A percentile compares a stretch with the other conserved stretches of the same genome.
These are phyloP conservation scores for Testicularia cyperi DNA, from an alignment of 1,284 basidiomycete species.

Conservation along the genomic window DNA sequence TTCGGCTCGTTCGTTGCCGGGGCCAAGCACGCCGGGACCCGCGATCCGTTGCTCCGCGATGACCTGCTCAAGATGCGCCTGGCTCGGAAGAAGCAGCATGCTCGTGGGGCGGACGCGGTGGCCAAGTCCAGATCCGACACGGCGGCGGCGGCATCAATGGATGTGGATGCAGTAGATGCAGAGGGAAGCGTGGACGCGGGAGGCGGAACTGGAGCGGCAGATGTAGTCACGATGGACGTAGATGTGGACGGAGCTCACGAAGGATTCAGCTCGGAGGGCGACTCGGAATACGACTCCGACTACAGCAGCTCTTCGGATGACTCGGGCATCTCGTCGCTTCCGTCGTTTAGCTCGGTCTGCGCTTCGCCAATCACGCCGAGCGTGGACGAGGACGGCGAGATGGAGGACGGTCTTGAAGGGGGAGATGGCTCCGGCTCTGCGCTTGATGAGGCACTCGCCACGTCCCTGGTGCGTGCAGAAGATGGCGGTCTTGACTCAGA, in stretches of 20 bases:
- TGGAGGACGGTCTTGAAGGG: too few species aligned
- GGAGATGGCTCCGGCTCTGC: too few species aligned
- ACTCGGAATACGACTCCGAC: slow-evolving; percentile 19
- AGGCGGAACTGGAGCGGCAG: too few species aligned
- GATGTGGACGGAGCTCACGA: background rate
- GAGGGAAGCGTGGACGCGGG: too few species aligned
- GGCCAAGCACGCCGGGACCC: slow-evolving; percentile 6
- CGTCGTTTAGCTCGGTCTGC: slow-evolving; percentile 29
- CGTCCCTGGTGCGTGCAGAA: slow-evolving; percentile 3
- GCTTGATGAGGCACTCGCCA: too few species aligned
- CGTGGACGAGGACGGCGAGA: slow-evolving; percentile 5
- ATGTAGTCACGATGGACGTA: too few species aligned
- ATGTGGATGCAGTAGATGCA: background rate
- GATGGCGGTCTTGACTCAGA: slow-evolving; percentile 13
- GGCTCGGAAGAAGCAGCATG: background rate
- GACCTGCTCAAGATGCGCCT: slow-evolving; percentile 18
- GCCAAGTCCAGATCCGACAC: too few species aligned
- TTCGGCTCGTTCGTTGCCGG: slow-evolving; percentile 15
- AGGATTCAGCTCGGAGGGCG: slow-evolving; percentile 1
- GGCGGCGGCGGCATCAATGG: too few species aligned
- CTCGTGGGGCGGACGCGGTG: background rate
- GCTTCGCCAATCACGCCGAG: slow-evolving; percentile 15
- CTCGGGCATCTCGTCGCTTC: slow-evolving; percentile 27
- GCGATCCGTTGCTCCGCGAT: slow-evolving; percentile 16
- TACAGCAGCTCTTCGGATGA: slow-evolving; percentile 7